A percentile compares a stretch with the other conserved stretches of the same genome.
phyloP scores from a whole-genome alignment of 768 basidiomycete genomes.

The Mrakia frigida region DNA sequence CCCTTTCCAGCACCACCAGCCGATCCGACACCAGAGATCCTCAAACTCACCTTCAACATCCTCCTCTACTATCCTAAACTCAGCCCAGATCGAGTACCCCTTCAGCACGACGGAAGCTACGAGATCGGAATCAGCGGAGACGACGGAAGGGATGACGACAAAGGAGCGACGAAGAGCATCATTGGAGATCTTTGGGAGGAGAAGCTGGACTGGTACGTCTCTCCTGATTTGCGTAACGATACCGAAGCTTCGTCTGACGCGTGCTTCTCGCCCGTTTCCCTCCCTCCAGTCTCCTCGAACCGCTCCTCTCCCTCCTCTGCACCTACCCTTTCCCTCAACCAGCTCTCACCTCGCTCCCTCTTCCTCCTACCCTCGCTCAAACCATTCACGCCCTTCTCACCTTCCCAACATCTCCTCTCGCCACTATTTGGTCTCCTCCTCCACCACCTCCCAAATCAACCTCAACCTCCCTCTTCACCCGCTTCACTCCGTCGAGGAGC shows the following conservation, averaged over 20 bases:
- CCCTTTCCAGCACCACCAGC: slow-evolving; percentile 54
- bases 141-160: slow-evolving; percentile 33
- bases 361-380: slow-evolving; percentile 70
- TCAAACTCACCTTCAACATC: slow-evolving; percentile 80
- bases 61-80: slow-evolving; percentile 67
- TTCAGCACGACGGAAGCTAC: slow-evolving; percentile 1
- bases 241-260: background rate
- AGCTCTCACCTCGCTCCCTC: slow-evolving; percentile 47
- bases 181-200: slow-evolving; percentile 69
- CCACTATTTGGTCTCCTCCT: slow-evolving; percentile 60
- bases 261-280: background rate
- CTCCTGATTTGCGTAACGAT: background rate
- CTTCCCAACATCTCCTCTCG: slow-evolving; percentile 60
- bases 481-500: background rate
- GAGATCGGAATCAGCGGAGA: slow-evolving; percentile 32
- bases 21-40: slow-evolving; percentile 72
- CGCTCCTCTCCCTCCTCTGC: slow-evolving; percentile 66
- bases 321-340: slow-evolving; percentile 59
- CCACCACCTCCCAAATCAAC: slow-evolving; percentile 2
- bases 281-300: slow-evolving; percentile 57
- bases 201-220: slow-evolving; percentile 62
- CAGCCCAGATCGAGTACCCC: background rate
- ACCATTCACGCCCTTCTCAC: slow-evolving; percentile 74
- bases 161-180: slow-evolving; percentile 35
- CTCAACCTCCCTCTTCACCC: background rate